phyloP scores from a whole-genome alignment of 2,329 filamentous ascomycete species.

The Trichoderma brevicompactum region DNA sequence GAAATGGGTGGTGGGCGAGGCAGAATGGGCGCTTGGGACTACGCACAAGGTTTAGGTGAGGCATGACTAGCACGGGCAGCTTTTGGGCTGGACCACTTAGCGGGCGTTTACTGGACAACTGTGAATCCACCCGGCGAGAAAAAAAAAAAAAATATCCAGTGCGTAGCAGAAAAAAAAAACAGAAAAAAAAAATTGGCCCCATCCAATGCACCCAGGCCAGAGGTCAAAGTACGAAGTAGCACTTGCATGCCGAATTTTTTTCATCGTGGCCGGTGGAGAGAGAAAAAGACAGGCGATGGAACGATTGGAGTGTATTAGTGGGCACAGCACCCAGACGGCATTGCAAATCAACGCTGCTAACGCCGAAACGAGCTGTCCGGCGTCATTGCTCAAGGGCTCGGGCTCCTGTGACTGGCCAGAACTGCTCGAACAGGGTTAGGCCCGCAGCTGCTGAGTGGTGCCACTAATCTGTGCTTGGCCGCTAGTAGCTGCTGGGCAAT shows the following conservation, averaged over 20 bases:
- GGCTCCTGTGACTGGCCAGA: constrained; percentile 15
- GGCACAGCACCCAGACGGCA: constrained; percentile 6
- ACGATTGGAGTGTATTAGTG: constrained; percentile 9
- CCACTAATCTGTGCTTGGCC: neutral
- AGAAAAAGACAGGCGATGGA: neutral
- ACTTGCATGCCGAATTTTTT: neutral
- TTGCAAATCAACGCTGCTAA: neutral
- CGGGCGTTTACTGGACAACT: constrained; percentile 24
- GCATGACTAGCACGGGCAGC: constrained; percentile 34
- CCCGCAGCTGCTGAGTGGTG: neutral
- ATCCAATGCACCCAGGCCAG: too few species aligned
- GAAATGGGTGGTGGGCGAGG: neutral
- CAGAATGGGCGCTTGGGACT: constrained; percentile 5
- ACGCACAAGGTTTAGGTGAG: constrained; percentile 22
- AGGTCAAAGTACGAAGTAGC: neutral
- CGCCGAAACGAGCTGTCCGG: too few species aligned
- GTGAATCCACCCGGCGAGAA: constrained; percentile 32
- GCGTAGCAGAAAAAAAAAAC: constrained; percentile 22
- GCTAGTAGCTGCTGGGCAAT: constrained; percentile 9
- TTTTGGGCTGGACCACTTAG: constrained; percentile 6
- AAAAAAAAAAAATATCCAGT: constrained; percentile 35
- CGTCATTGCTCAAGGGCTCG: neutral
- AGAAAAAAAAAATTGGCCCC: neutral
- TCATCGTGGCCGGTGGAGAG: too few species aligned
- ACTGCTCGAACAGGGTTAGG: constrained; percentile 19